These are phyloP conservation scores for Arthrinium phaeospermum DNA, from an alignment of 2,329 filamentous ascomycete species.

Conservation along the genomic window DNA sequence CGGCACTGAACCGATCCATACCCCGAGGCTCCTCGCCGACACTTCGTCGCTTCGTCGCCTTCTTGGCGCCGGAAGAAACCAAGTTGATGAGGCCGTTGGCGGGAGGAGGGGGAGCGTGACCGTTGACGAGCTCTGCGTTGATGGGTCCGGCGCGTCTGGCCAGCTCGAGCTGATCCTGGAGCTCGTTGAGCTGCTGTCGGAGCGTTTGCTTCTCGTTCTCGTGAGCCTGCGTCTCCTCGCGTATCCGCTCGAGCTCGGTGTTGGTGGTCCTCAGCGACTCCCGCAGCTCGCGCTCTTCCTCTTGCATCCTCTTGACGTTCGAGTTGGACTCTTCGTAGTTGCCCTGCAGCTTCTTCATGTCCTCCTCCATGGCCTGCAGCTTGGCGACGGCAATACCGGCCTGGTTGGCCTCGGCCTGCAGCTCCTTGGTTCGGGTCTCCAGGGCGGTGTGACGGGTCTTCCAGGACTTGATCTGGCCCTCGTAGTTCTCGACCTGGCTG, in stretches of 20 bases:
- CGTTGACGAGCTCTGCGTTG: constrained; percentile 73
- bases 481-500: constrained; percentile 92
- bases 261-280: constrained; percentile 82
- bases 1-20: constrained; percentile 86
- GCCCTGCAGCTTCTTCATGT: constrained; percentile 89
- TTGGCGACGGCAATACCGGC: constrained; percentile 93
- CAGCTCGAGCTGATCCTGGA: constrained; percentile 90
- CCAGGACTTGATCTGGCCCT: constrained; percentile 95
- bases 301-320: constrained; percentile 92
- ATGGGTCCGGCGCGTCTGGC: constrained; percentile 79
- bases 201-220: constrained; percentile 87
- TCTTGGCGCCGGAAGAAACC: constrained; percentile 72
- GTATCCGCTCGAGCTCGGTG: constrained; percentile 80
- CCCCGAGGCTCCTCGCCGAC: constrained; percentile 86
- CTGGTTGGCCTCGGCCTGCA: constrained; percentile 96
- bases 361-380: constrained; percentile 88
- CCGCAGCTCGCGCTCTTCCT: constrained; percentile 86
- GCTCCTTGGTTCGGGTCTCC: constrained; percentile 88
- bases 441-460: constrained; percentile 89
- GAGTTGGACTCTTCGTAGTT: constrained; percentile 89
- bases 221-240: constrained; percentile 73
- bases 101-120: constrained; percentile 60
- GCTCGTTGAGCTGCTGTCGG: constrained; percentile 84
- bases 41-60: constrained; percentile 95
- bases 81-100: constrained; percentile 90